Evolutionary conservation across 177 flowering plant genomes (phyloP), one percentile per base, ranked within the genome.

Genomic region (Vitis hybrid): DNA sequence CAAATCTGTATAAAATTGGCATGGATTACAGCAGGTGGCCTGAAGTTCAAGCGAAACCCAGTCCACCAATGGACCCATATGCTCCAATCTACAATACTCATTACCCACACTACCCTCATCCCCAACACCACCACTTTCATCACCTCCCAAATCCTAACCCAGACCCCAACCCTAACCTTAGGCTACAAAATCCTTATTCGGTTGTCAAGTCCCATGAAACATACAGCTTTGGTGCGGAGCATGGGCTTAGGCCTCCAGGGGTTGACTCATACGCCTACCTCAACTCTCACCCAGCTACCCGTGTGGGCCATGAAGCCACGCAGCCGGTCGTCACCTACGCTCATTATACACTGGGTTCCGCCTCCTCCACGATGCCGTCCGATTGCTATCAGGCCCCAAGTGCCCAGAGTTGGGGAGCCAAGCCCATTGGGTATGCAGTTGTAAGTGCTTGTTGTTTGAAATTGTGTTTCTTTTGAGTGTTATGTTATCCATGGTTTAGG

Each of bases 181-280:
- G 10, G 1, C 39, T 22, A 20, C 60, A 16, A 60, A 11, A 12
- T 11, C 33, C 62, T 22, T 31, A 5, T 39, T 39, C 45, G 45
- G 6, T 39, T 39, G 6, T 51, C 10, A 51, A 12, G n/a, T 52
- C 31, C 70, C 61, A 50, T 64, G 67, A 65, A 65, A 20, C 55
- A 14, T 50, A 48, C 62, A 52, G 15, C 55, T 2, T 48, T 9
- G 51, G 55, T 15, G 49, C 2, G 10, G 65, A 56, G 5, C 0
- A 50, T 1, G 45, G 62, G 12, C 69, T 64, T 33, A 18, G 60
- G 55, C 75, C 72, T 15, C 74, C 72, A 12, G 77, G 75, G 29
- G 57, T 68, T 51, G 74, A 77, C 8, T 50, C 75, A 2, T 70
- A 75, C 55, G 13, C 56, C 15, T 26, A 51, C 58, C 3, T 55